Base-by-base conservation (phyloP, 2,329 filamentous ascomycete species). In the Trichoderma cornu-damae region DNA sequence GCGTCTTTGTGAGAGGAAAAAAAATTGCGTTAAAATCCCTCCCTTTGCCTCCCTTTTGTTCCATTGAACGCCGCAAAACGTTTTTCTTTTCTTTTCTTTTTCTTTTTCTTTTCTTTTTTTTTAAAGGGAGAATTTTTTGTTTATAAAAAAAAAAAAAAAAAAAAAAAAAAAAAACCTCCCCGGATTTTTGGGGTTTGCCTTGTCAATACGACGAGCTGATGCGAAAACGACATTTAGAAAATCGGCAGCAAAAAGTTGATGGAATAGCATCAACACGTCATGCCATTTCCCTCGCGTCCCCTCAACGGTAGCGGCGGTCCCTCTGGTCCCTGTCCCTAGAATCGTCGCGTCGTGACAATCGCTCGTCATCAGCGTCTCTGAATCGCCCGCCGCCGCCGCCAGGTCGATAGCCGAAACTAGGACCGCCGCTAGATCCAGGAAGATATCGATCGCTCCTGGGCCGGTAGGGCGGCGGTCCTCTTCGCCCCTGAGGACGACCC, bases 391-490 rank as follows among this genome's bases (percentile, higher is more conserved):
- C 38, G 7, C 46, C 42, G 26, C 42, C 32, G 9, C 47, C 49
- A 30, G 40, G 58, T 5, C 66, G 62, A 9, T 61, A 50, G 4
- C 67, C 61, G 9, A 63, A 61, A 38, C 65, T 63, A 18, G 64
- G 61, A 30, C 65, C 53, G 18, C 61, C 63, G 24, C 62, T 59
- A n/a, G 59, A 57, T 6, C 61, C 64, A 12, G 72, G 71, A 1
- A 69, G 59, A 44, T 73, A 73, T 1, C 72, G 61, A 60, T 73
- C 71, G 32, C 70, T 67, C 5, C 68, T 61, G 2, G 58, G 66
- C 6, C 70, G 63, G 42, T 63, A 65, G 6, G 54, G 40, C 35
- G 61, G 57, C 6, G 60, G 57, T 20, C 65, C 64, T 7, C 69
- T 63, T 6, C 69, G 65, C 1, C 67, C 62, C 18, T 67, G 65